Conservation (phyloP, 108 stramenopile genomes). For the Bacterosira constricta region DNA sequence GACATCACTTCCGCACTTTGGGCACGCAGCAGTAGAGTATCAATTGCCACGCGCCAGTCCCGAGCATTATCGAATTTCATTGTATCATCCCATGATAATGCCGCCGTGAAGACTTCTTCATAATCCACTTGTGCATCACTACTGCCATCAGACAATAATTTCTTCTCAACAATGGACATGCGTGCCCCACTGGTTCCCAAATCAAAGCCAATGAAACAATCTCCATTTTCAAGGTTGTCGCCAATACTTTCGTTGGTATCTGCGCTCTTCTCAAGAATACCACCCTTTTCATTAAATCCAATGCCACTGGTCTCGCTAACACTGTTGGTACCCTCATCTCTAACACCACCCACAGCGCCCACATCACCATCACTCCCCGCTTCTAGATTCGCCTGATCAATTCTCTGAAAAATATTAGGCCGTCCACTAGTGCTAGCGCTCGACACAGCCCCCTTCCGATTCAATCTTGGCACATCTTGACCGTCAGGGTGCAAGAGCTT, state of each 20-base stretch:
- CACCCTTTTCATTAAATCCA: not conserved
- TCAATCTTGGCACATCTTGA: conserved; percentile 40
- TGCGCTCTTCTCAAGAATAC: not conserved
- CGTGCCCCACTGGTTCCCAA: conserved; percentile 81
- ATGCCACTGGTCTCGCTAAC: not conserved
- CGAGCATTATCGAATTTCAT: conserved; percentile 67
- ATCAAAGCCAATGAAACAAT: conserved; percentile 50
- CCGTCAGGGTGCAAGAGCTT: conserved; percentile 38
- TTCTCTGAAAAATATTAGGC: conserved; percentile 46
- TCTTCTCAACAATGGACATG: conserved; percentile 73
- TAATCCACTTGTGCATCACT: conserved; percentile 14
- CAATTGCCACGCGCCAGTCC: conserved; percentile 68
- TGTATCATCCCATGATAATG: conserved; percentile 61
- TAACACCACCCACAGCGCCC: not conserved
- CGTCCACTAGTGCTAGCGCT: conserved; percentile 16
- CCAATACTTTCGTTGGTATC: not conserved
- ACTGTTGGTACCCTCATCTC: not conserved
- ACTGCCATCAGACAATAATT: no score
- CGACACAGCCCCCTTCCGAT: conserved; percentile 28
- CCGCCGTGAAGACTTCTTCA: conserved; percentile 63
- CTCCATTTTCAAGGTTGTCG: not conserved
- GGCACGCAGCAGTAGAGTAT: conserved; percentile 56
- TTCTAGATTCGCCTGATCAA: conserved; percentile 16
- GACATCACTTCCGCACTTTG: conserved; percentile 25
- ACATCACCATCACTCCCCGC: not conserved